Evolutionary conservation across 202 grass and related monocot species (phyloP).

Genomic region (Schoenoplectus tabernaemontani): DNA sequence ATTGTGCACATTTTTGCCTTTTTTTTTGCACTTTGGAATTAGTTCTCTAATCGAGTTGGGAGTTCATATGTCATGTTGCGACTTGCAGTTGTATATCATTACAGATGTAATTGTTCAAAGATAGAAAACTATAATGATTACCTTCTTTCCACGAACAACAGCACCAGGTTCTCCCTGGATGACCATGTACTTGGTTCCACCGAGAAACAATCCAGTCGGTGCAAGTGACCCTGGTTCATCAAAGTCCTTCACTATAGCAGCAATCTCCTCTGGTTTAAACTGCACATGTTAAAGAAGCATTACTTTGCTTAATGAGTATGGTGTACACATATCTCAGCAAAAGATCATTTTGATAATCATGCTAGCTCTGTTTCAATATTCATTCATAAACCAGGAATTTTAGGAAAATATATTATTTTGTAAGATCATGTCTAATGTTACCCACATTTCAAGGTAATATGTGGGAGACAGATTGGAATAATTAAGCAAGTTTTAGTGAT

Average conservation of each 20-base stretch:
- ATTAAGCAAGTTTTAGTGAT: background rate
- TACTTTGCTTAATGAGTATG: background rate
- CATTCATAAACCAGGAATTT: background rate
- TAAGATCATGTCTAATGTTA: background rate
- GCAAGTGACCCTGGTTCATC: constrained; percentile 55
- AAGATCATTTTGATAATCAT: background rate
- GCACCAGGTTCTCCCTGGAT: constrained; percentile 51
- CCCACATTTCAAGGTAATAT: background rate
- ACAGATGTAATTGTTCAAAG: background rate
- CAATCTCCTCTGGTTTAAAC: constrained; percentile 34
- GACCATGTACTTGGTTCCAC: constrained; percentile 51
- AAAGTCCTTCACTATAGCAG: constrained; percentile 52
- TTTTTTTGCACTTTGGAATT: background rate
- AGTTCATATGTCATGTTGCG: background rate
- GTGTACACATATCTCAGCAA: background rate
- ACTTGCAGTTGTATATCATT: background rate
- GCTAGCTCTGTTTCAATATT: background rate
- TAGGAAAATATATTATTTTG: background rate
- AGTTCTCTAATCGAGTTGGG: background rate
- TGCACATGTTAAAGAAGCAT: constrained; percentile 7
- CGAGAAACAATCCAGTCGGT: constrained; percentile 49
- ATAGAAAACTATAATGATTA: background rate
- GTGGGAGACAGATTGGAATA: background rate
- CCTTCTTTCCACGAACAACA: constrained; percentile 69
- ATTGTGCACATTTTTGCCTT: background rate